A percentile compares a stretch with the other conserved stretches of the same genome.
Conservation (phyloP, 1,139 yeast species). For the Kodamaea ohmeri region DNA sequence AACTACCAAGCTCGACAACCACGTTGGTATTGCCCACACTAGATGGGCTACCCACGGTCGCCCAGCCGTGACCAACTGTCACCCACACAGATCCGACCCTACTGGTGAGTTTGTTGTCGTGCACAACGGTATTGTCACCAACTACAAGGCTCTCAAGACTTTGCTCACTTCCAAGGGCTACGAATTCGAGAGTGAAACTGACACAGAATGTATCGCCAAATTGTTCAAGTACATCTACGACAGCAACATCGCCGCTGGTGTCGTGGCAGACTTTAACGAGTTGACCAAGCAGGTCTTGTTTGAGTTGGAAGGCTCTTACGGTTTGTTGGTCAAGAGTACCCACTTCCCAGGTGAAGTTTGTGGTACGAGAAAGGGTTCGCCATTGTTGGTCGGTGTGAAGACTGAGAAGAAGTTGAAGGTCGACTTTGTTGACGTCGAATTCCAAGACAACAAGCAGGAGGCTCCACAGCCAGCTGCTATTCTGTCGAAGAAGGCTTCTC, state of each 20-base stretch:
- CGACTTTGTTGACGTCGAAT: conserved; percentile 97
- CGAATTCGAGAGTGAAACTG: conserved; percentile 88
- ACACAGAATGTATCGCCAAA: conserved; percentile 97
- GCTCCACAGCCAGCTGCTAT: conserved; percentile 11
- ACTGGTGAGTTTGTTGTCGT: conserved; percentile 85
- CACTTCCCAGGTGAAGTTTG: conserved; percentile 96
- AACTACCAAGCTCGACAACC: conserved; percentile 68
- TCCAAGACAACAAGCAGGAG: conserved; percentile 52
- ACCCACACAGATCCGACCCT: conserved; percentile 90
- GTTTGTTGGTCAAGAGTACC: conserved; percentile 84
- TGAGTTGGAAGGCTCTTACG: conserved; percentile 97
- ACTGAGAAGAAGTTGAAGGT: conserved; percentile 93
- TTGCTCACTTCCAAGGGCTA: conserved; percentile 78
- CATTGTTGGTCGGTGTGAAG: conserved; percentile 94
- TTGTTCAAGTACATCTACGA: conserved; percentile 89
- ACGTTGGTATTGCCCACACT: conserved; percentile 97
- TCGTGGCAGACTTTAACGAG: conserved; percentile 80
- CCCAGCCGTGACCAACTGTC: conserved; percentile 83
- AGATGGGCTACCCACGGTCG: conserved; percentile 99
- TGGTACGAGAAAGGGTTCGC: conserved; percentile 98
- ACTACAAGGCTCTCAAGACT: conserved; percentile 85
- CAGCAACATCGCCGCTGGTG: conserved; percentile 61
- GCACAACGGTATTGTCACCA: conserved; percentile 97
- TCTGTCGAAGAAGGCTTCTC: conserved; percentile 14
- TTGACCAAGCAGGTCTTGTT: conserved; percentile 88